phyloP scores from a whole-genome alignment of 495 filamentous ascomycete genomes.

The Podospora sp. region DNA sequence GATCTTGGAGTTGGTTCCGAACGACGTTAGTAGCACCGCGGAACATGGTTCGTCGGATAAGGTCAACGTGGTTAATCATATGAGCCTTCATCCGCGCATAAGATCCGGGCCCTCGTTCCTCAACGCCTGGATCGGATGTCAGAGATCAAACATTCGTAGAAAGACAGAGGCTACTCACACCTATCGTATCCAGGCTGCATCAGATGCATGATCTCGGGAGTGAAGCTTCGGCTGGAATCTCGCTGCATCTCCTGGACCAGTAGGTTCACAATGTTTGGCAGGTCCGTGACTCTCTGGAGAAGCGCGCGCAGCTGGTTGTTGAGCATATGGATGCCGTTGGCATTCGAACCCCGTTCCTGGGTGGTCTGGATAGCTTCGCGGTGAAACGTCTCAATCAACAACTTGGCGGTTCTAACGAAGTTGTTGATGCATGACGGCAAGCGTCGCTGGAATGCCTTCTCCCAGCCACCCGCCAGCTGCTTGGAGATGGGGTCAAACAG shows the following conservation, averaged over 20 bases:
- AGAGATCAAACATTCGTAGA: background rate
- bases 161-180: constrained; percentile 32
- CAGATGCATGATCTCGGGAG: constrained; percentile 48
- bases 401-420: constrained; percentile 18
- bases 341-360: constrained; percentile 24
- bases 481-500: constrained; percentile 58
- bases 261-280: constrained; percentile 34
- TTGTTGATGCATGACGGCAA: constrained; percentile 29
- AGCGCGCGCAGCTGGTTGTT: constrained; percentile 49
- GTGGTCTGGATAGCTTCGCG: constrained; percentile 36
- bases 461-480: constrained; percentile 57
- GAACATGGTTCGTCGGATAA: background rate
- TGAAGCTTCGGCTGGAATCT: constrained; percentile 60
- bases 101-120: constrained; percentile 39
- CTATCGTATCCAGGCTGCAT: constrained; percentile 54
- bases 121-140: constrained; percentile 15
- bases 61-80: background rate
- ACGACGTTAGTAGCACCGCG: background rate
- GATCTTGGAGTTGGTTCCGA: background rate
- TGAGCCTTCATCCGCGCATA: constrained; percentile 57
- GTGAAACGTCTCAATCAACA: constrained; percentile 41
- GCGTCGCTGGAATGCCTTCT: constrained; percentile 52
- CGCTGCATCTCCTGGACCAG: constrained; percentile 51
- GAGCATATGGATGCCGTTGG: constrained; percentile 33
- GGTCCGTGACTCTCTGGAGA: constrained; percentile 29